Percentiles rank a stretch among this genome's conserved stretches.
Evolutionary conservation across 805 yeast genomes (phyloP).

Genomic region (Metschnikowia reukaufii): DNA sequence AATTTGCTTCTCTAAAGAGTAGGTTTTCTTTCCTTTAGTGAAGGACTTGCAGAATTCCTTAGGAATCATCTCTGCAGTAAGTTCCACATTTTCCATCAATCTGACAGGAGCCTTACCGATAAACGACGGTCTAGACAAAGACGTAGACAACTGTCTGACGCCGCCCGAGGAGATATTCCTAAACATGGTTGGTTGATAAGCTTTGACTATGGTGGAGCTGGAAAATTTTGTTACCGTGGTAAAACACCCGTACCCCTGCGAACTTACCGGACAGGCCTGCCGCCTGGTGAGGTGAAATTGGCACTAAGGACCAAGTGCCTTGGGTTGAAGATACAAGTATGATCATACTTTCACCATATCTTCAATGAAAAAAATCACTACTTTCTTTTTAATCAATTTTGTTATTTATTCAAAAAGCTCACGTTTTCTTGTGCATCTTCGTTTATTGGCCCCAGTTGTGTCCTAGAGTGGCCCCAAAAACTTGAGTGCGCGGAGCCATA

Average conservation of each 20-base stretch:
- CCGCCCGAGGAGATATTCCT: constrained; percentile 13
- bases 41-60: constrained; percentile 56
- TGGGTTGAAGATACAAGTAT: too few species aligned
- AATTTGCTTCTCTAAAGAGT: constrained; percentile 57
- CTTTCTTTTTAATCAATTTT: too few species aligned
- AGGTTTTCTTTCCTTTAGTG: constrained; percentile 63
- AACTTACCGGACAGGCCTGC: not conserved
- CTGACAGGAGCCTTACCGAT: constrained; percentile 80
- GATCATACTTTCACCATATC: too few species aligned
- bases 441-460: too few species aligned
- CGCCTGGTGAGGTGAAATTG: too few species aligned
- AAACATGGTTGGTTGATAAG: constrained; percentile 16
- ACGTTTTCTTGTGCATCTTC: too few species aligned
- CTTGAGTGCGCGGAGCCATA: too few species aligned
- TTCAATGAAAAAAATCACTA: too few species aligned
- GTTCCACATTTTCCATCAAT: constrained; percentile 59
- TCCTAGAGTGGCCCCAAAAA: too few species aligned
- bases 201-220: not conserved
- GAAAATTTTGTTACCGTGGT: constrained; percentile 7
- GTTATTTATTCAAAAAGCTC: too few species aligned
- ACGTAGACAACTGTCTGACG: constrained; percentile 16
- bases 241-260: constrained; percentile 10
- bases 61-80: constrained; percentile 48
- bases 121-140: constrained; percentile 46
- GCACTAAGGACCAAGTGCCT: too few species aligned